A percentile compares a stretch with the other conserved stretches of the same genome.
These are phyloP conservation scores for Fusarium torulosum DNA, from an alignment of 2,329 filamentous ascomycete genomes.

Conservation along the genomic window DNA sequence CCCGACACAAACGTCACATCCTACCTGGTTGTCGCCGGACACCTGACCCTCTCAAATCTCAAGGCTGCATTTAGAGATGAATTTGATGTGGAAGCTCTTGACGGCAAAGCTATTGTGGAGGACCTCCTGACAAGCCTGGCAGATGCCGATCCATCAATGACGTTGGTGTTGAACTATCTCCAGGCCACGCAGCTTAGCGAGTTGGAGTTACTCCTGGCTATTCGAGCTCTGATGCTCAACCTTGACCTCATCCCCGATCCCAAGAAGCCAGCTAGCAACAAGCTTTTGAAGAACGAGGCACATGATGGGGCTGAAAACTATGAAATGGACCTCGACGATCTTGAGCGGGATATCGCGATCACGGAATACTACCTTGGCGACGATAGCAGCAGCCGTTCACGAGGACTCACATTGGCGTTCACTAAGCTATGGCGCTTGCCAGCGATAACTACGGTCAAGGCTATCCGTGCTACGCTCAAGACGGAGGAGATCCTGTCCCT, in stretches of 20 bases:
- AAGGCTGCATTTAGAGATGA: constrained; percentile 68
- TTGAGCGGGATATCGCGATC: constrained; percentile 74
- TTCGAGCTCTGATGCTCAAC: constrained; percentile 76
- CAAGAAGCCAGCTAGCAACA: constrained; percentile 50
- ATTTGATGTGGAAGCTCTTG: constrained; percentile 58
- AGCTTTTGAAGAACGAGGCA: constrained; percentile 50
- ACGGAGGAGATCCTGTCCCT: constrained; percentile 78
- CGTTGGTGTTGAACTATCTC: constrained; percentile 74
- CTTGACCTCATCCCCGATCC: constrained; percentile 69
- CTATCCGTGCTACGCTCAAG: constrained; percentile 72
- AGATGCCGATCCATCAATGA: constrained; percentile 75
- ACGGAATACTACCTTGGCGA: constrained; percentile 76
- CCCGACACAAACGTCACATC: constrained; percentile 67
- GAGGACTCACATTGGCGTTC: constrained; percentile 75
- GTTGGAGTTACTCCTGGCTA: constrained; percentile 73
- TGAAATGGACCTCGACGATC: constrained; percentile 69
- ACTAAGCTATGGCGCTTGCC: constrained; percentile 77
- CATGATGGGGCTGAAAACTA: constrained; percentile 52
- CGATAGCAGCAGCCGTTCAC: constrained; percentile 71
- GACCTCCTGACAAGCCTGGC: constrained; percentile 73
- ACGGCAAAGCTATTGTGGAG: constrained; percentile 64
- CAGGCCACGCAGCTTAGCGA: constrained; percentile 74
- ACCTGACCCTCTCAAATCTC: constrained; percentile 70
- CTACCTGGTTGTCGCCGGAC: constrained; percentile 71
- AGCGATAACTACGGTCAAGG: constrained; percentile 68